Percentiles rank a stretch among this genome's conserved stretches.
Conservation (phyloP, 768 basidiomycete genomes). For the Panaeolus papilionaceus region DNA sequence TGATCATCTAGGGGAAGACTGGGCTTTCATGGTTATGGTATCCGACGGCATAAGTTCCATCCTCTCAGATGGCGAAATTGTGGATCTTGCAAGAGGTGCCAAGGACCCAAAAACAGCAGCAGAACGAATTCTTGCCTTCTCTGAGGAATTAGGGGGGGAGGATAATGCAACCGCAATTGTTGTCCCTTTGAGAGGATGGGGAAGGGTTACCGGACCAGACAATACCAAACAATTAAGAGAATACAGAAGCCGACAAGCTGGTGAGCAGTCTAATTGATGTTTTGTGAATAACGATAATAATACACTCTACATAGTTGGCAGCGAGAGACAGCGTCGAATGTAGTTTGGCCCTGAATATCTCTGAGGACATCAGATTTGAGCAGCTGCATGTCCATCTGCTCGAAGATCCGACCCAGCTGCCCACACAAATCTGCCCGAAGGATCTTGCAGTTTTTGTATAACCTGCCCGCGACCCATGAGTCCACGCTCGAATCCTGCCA, state of each 20-base stretch:
- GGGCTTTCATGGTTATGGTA: constrained; percentile 88
- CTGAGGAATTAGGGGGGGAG: constrained; percentile 85
- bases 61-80: constrained; percentile 92
- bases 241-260: constrained; percentile 73
- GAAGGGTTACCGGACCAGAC: constrained; percentile 78
- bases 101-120: constrained; percentile 82
- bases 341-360: constrained; percentile 35
- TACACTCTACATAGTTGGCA: constrained; percentile 51
- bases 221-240: constrained; percentile 82
- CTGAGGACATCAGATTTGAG: constrained; percentile 67
- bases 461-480: constrained; percentile 89
- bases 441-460: constrained; percentile 79
- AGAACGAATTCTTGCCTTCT: constrained; percentile 79
- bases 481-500: constrained; percentile 63
- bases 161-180: constrained; percentile 95
- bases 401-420: constrained; percentile 92
- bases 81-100: constrained; percentile 82
- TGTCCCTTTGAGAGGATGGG: constrained; percentile 94
- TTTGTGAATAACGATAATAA: constrained; percentile 14
- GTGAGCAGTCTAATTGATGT: constrained; percentile 38
- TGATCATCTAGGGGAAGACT: constrained; percentile 65
- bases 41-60: constrained; percentile 94
- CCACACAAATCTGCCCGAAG: constrained; percentile 83
- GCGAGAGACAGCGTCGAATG: constrained; percentile 72
- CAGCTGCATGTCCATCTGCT: constrained; percentile 86